Conservation (phyloP, 2,329 filamentous ascomycete genomes). For the Cladophialophora psammophila region DNA sequence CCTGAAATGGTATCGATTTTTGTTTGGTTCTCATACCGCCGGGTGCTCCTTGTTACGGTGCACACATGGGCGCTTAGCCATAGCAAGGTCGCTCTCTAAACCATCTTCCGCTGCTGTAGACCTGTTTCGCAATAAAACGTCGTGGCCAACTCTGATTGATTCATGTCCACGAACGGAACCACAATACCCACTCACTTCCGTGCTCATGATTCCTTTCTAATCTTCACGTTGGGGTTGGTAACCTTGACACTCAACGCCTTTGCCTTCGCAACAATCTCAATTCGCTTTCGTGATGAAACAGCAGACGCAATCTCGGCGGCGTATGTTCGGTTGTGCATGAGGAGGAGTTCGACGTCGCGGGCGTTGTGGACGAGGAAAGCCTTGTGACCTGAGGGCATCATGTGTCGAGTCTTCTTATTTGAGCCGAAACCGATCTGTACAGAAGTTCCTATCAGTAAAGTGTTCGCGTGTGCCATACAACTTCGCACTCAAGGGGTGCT, state of each 20-base stretch:
- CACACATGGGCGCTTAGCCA: neutral
- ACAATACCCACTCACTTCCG: slow-evolving; percentile 44
- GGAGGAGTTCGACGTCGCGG: slow-evolving; percentile 92
- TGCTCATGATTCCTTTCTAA: slow-evolving; percentile 84
- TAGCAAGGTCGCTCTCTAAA: neutral
- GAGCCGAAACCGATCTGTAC: slow-evolving; percentile 94
- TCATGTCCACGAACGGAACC: slow-evolving; percentile 16
- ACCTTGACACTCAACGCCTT: slow-evolving; percentile 99
- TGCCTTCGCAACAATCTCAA: slow-evolving; percentile 95
- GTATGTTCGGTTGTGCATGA: slow-evolving; percentile 99
- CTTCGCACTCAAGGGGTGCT: neutral
- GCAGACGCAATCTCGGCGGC: slow-evolving; percentile 98
- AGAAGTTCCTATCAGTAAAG: slow-evolving; percentile 33
- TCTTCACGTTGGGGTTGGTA: slow-evolving; percentile 98
- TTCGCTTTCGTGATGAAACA: slow-evolving; percentile 97
- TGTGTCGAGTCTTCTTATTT: slow-evolving; percentile 99
- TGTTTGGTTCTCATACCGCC: slow-evolving; percentile 21
- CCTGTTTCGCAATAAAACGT: slow-evolving; percentile 15
- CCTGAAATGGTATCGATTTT: slow-evolving; percentile 33
- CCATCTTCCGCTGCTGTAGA: slow-evolving; percentile 24
- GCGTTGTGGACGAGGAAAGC: slow-evolving; percentile 98
- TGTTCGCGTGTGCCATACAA: slow-evolving; percentile 14
- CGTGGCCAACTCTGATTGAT: slow-evolving; percentile 20
- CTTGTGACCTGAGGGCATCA: slow-evolving; percentile 99
- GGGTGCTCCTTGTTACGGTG: slow-evolving; percentile 22